Conservation (phyloP, 352 stramenopile species). For the Globisporangium apiculatum region DNA sequence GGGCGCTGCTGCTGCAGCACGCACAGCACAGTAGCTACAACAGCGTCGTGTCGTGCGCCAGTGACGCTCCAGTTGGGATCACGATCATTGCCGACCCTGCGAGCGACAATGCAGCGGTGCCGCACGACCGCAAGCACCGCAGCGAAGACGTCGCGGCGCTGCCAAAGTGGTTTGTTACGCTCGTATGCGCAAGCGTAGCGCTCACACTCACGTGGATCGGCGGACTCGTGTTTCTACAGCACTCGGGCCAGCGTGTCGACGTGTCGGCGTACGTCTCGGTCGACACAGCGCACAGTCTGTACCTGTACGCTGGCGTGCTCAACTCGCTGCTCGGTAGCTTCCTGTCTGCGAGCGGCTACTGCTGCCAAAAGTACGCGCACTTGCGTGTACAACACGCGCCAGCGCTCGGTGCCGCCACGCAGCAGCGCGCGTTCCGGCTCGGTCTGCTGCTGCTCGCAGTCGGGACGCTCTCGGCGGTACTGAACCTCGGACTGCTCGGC, state of each 20-base stretch:
- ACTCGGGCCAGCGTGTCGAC: constrained; percentile 18
- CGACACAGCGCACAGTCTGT: constrained; percentile 17
- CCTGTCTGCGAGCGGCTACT: constrained; percentile 72
- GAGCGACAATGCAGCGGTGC: too few relatives aligned
- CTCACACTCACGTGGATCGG: constrained; percentile 43
- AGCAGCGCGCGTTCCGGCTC: constrained; percentile 49
- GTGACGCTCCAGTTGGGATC: too few relatives aligned
- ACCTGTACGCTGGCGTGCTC: constrained; percentile 61
- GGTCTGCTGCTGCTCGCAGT: constrained; percentile 55
- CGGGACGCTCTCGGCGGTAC: constrained; percentile 59
- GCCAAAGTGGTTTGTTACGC: constrained; percentile 47
- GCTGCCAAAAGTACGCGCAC: constrained; percentile 73
- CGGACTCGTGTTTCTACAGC: constrained; percentile 33
- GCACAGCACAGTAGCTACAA: too few relatives aligned
- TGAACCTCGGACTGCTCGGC: constrained; percentile 68
- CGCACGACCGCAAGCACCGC: background rate
- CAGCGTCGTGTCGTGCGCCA: too few relatives aligned
- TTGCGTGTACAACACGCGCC: constrained; percentile 38
- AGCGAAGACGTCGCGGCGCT: constrained; percentile 14
- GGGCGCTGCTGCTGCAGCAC: too few relatives aligned
- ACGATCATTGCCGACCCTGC: too few relatives aligned
- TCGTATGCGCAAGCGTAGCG: constrained; percentile 29
- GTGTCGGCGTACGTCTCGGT: constrained; percentile 13
- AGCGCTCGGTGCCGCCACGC: constrained; percentile 46
- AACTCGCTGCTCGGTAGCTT: constrained; percentile 75